These are phyloP conservation scores for Avena atlantica DNA, from an alignment of 176 grass and related monocot genomes.

Conservation along the genomic window DNA sequence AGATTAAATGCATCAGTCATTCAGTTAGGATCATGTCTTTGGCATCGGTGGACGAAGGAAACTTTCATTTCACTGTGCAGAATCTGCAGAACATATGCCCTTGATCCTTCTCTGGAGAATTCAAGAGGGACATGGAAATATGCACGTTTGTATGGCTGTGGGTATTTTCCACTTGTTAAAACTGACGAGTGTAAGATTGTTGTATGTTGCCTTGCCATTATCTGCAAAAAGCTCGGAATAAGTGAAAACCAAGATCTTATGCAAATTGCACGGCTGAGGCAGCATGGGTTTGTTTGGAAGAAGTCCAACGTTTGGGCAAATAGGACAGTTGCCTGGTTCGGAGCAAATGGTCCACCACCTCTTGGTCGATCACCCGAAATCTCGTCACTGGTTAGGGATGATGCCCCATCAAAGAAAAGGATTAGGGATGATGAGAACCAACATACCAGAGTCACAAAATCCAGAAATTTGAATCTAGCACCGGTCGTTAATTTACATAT, in stretches of 20 bases:
- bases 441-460: conserved; percentile 39
- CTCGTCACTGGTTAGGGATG: conserved; percentile 49
- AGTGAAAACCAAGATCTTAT: conserved; percentile 16
- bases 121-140: conserved; percentile 29
- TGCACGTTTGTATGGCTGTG: not conserved
- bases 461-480: conserved; percentile 33
- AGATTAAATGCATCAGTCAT: conserved; percentile 11
- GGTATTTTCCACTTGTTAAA: conserved; percentile 7
- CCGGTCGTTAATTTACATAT: conserved; percentile 23
- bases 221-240: conserved; percentile 4
- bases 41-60: not conserved
- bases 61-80: conserved; percentile 6
- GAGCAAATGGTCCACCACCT: conserved; percentile 33
- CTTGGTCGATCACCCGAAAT: conserved; percentile 31
- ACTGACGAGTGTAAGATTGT: not conserved
- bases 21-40: conserved; percentile 22
- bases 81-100: conserved; percentile 16
- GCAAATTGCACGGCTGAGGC: not conserved
- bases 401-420: conserved; percentile 31
- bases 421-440: conserved; percentile 51
- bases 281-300: not conserved
- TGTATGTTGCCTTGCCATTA: conserved; percentile 2
- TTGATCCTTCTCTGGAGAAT: not conserved
- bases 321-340: not conserved
- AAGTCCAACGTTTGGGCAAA: not conserved